Evolutionary conservation across 164 flowering plant genomes (phyloP), one percentile per base, ranked within the genome.

Genomic region (Buxus sempervirens): DNA sequence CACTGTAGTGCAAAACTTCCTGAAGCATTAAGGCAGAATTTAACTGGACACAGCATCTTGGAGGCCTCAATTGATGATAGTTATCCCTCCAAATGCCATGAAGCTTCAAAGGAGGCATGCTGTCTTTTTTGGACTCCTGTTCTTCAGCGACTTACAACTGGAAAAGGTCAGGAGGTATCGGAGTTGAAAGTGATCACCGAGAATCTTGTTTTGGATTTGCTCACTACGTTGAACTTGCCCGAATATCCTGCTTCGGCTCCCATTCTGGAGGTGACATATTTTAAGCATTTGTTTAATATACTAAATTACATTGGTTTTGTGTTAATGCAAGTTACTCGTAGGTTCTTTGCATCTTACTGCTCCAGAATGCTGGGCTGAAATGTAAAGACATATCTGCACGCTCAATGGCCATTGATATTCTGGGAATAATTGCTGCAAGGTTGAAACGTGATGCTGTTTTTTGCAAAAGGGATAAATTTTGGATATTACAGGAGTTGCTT

Each of bases 301-400:
- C 22, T 60, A 36, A 27, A 49, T 70, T 26, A 15, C 5, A 20
- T 58, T 76, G 1, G 60, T 68, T 73, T 71, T 49, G 26, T 70
- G 65, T 73, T 79, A 68, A 82, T 58, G 36, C 15, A 58, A 48
- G 8, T 51, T 67, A 16, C 61, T 67, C 83, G 82, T 91, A 96
- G 99, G 96, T 96, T 77, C 95, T 96, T 28, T 96, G 99, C 74
- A 97, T 96, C 58, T 72, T 96, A 62, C 85, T 96, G 63, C 99
- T 96, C 32, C 96, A 96, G 71, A 96, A 96, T 83, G 94, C 94
- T 73, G 98, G 98, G 53, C 82, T 84, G 77, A 90, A 96, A 85
- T 89, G 96, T 12, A 96, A 93, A 77, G 99, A 96, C 72, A 75
- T 84, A 4, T 69, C 90, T 76, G 88, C 88, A 60, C 96, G 99